phyloP scores from a whole-genome alignment of 345 rosid genomes.

The Carallia brachiata region DNA sequence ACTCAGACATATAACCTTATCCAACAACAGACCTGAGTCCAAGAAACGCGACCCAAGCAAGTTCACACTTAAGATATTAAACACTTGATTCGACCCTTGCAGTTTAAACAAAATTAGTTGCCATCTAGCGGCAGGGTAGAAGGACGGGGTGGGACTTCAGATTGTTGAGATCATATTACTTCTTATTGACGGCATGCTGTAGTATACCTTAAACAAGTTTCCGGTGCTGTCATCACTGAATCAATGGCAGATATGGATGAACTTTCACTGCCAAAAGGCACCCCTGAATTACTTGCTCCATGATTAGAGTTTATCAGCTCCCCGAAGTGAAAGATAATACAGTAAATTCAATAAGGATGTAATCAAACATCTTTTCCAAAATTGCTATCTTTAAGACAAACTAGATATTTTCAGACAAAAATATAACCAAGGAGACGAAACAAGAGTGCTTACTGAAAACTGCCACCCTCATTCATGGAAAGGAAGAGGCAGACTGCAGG shows the following conservation, averaged over 20 bases:
- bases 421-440: background rate
- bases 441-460: background rate
- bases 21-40: background rate
- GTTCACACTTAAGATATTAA: no score
- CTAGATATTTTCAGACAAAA: background rate
- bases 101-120: no score
- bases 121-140: no score
- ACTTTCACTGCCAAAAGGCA: background rate
- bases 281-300: background rate
- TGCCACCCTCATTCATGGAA: conserved; percentile 22
- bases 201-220: background rate
- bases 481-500: conserved; percentile 47
- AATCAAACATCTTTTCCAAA: conserved; percentile 2
- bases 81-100: no score
- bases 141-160: no score
- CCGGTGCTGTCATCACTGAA: background rate
- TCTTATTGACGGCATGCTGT: background rate
- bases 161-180: no score
- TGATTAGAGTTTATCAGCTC: background rate
- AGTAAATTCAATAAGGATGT: background rate
- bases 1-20: background rate
- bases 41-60: background rate
- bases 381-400: background rate
- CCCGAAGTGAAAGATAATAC: background rate
- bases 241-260: no score